Evolutionary conservation across 23 red algal species (phyloP), one percentile per base, ranked within the genome.

Genomic region (Gracilaria gracilis): DNA sequence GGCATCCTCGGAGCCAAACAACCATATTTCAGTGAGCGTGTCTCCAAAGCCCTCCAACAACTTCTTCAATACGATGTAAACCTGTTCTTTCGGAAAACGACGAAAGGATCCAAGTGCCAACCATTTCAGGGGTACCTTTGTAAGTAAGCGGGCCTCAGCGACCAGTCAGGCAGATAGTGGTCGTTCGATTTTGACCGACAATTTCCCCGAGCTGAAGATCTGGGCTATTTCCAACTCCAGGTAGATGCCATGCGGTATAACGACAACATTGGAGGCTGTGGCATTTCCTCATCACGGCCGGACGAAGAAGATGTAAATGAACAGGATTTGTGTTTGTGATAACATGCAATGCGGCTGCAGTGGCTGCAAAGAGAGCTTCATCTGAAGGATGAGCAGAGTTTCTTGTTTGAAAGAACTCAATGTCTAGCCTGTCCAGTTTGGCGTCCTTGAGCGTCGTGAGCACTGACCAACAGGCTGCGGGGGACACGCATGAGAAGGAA

Each of bases 221-320:
- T 34, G 29, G 65, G 35, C 65, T 70, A 28, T 70, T 70, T 37
- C 65, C 65, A 70, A 70, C 65, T n/a, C 65, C 65, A 35, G 36
- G 65, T 39, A 70, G 17, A 70, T 70, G 65, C 65, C 65, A 70
- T 15, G 65, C 11, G 6, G 65, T 70, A 28, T 70, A 70, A 70
- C 65, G 65, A 70, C 29, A 70, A 24, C 65, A 70, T 17, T 39
- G 35, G 29, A 39, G 34, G 14, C 32, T 39, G 65, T 70, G 65
- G n/a, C 65, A 17, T 15, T 39, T 34, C 29, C 17, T 70, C 65
- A 70, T 37, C 65, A 34, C 34, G 14, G 34, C 27, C 6, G 65
- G 65, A 39, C 65, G 65, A 37, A 70, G 65, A 70, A 70, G n/a
- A 70, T 70, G n/a, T 39, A 70, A 39, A 28, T 70, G 65, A 37